Percentiles rank a stretch among this genome's conserved stretches.
These are phyloP conservation scores for Tricholoma terreum DNA, from an alignment of 768 basidiomycete genomes.

Conservation along the genomic window DNA sequence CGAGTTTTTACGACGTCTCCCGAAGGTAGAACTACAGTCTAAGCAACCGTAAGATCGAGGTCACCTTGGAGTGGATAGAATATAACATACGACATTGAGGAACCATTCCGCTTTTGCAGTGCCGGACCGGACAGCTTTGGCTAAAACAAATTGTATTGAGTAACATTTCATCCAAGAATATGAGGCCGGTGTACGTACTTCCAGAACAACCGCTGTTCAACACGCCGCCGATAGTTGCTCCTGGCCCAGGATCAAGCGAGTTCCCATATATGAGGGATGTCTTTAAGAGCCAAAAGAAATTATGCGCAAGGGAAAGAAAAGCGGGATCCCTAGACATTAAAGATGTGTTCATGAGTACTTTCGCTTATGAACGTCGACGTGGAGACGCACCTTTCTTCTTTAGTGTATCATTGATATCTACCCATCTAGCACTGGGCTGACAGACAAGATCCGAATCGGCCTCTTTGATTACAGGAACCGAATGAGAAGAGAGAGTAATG, in stretches of 20 bases:
- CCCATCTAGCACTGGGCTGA: too few species aligned
- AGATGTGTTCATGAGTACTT: not conserved
- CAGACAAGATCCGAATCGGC: too few species aligned
- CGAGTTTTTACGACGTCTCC: slow-evolving; percentile 92
- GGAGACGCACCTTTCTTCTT: slow-evolving; percentile 64
- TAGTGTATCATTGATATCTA: too few species aligned
- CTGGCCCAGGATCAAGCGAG: slow-evolving; percentile 73
- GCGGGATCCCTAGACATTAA: slow-evolving; percentile 54
- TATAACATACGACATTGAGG: slow-evolving; percentile 48
- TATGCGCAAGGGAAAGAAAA: slow-evolving; percentile 73
- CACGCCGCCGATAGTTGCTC: slow-evolving; percentile 86
- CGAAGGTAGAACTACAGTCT: slow-evolving; percentile 88
- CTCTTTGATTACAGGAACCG: slow-evolving; percentile 75
- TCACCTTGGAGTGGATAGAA: not conserved
- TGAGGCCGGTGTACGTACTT: slow-evolving; percentile 56
- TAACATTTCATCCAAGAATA: too few species aligned
- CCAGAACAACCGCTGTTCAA: slow-evolving; percentile 84
- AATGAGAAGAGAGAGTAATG: slow-evolving; percentile 38
- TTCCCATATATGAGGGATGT: not conserved
- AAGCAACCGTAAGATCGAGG: not conserved
- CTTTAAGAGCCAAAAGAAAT: not conserved
- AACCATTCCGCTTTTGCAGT: slow-evolving; percentile 93
- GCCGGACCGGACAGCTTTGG: slow-evolving; percentile 82
- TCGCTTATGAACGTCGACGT: not conserved
- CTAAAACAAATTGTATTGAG: too few species aligned